Evolutionary conservation across 805 yeast genomes (phyloP), one percentile per base, ranked within the genome.

Genomic region (Cyberlindnera misumaiensis): DNA sequence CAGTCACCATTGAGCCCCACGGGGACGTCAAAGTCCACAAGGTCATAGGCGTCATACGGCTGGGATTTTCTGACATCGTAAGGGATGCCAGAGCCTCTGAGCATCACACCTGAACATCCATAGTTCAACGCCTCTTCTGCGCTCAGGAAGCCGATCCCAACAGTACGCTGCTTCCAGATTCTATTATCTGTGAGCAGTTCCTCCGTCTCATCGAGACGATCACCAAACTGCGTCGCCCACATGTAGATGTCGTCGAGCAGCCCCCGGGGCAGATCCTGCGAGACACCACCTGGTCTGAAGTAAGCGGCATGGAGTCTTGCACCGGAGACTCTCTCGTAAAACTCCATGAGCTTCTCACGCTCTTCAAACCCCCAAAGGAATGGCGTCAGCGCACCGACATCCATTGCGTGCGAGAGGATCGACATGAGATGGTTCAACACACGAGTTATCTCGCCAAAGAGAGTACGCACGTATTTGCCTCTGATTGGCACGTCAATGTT

Each of bases 211-310:
- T 86, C 95, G 49, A 86, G 65, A 68, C 95, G 77, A 67, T 86
- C 95, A 59, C 95, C 95, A 52, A 86, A 86, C 68, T 86, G 95
- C 17, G 95, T 86, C 40, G 95, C 94, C 95, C 95, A 86, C 90
- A 85, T 85, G 64, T 83, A 86, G 48, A 86, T 86, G 60, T 86
- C 95, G 62, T 86, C 95, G 53, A 86, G 73, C 56, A 86, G 62
- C 37, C 95, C 95, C 30, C 76, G 80, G 18, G 95, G 95, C 44
- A 86, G 63, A 65, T 86, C 95, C 64, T 83, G 94, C 15, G 90
- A 67, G 14, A 86, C 95, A 56, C 95, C 95, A 55, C 95, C 95
- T 39, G 95, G 95, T 67, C 95, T 76, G 45, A 83, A 80, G 53
- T 86, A 86, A 30, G 94, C 94, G 20, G 88, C 72, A 64, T 86